phyloP scores from a whole-genome alignment of 257 asterid genomes.

The Rehmannia glutinosa region DNA sequence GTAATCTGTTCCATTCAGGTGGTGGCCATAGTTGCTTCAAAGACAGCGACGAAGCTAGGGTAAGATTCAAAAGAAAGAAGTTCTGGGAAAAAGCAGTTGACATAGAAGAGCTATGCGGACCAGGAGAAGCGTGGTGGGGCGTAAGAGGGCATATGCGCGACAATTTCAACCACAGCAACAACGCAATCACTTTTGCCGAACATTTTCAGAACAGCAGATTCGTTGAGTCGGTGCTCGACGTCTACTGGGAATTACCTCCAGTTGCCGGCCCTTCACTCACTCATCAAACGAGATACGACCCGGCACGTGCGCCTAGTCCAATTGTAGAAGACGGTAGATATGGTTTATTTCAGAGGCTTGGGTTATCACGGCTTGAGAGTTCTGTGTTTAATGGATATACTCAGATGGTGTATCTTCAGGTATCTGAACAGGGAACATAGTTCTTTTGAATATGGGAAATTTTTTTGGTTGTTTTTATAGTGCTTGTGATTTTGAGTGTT shows the following conservation, averaged over 20 bases:
- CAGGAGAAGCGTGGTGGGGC: slow-evolving; percentile 98
- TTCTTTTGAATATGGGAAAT: neutral
- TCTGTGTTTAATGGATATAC: slow-evolving; percentile 90
- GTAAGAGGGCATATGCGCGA: slow-evolving; percentile 88
- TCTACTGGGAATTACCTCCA: slow-evolving; percentile 96
- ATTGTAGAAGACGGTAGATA: slow-evolving; percentile 85
- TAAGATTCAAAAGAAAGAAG: slow-evolving; percentile 60
- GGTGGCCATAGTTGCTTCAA: slow-evolving; percentile 95
- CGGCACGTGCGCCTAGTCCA: slow-evolving; percentile 75
- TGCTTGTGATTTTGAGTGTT: neutral
- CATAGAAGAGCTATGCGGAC: slow-evolving; percentile 78
- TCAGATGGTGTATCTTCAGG: slow-evolving; percentile 89
- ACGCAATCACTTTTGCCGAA: slow-evolving; percentile 50
- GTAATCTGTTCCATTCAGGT: slow-evolving; percentile 48
- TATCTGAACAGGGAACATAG: slow-evolving; percentile 49
- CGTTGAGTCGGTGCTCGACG: slow-evolving; percentile 77
- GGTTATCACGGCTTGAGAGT: slow-evolving; percentile 56
- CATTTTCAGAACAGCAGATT: slow-evolving; percentile 87
- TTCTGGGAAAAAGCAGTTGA: slow-evolving; percentile 88
- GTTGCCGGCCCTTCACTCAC: slow-evolving; percentile 96
- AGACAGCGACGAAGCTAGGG: slow-evolving; percentile 85
- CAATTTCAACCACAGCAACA: slow-evolving; percentile 85
- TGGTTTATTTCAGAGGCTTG: slow-evolving; percentile 63
- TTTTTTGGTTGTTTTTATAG: neutral
- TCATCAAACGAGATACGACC: slow-evolving; percentile 89